Evolutionary conservation across 2,329 filamentous ascomycete species (phyloP), one percentile per base, ranked within the genome.

Genomic region (Aaosphaeria arxii): DNA sequence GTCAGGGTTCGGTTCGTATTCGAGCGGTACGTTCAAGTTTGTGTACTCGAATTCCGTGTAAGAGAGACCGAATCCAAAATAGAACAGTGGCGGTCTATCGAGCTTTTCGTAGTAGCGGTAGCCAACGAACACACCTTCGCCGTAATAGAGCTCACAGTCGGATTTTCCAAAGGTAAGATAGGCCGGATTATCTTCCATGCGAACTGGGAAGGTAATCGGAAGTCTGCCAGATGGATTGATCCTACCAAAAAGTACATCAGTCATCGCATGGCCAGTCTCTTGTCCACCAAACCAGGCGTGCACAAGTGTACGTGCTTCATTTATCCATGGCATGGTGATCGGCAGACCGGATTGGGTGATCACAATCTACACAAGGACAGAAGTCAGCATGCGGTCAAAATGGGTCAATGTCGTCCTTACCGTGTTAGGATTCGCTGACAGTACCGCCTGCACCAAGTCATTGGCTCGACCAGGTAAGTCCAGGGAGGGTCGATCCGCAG

Each of bases 261-360:
- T 68, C 11, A 74, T 66, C 4, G 69, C 65, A 47, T 73, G 71
- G 9, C 71, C 71, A 4, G 63, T 59, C 57, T 74, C 71, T 53
- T 74, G 70, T 5, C 73, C 72, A 1, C 70, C 67, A 30, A 73
- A 68, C 62, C 73, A 73, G 4, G 71, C 71, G 46, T 71, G 67
- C 2, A 75, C 47, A n/a, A 75, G 66, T 5, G 64, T 63, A 5
- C 63, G 52, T 11, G 69, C 55, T 31, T 66, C 63, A 54, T 80
- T 74, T 1, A 77, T 77, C 86, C 85, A 89, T n/a, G 85, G 85
- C 78, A 87, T 84, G 1, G 80, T 78, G 11, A 88, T 79, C 0
- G 88, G 88, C 0, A 88, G 89, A 35, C 88, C 89, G 0, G 86
- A 89, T 59, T 91, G 88, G 62, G 89, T 83, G 2, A 91, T 85